Evolutionary conservation across 1,284 basidiomycete genomes (phyloP).

Genomic region (Austroboletus novae-zelandiae): DNA sequence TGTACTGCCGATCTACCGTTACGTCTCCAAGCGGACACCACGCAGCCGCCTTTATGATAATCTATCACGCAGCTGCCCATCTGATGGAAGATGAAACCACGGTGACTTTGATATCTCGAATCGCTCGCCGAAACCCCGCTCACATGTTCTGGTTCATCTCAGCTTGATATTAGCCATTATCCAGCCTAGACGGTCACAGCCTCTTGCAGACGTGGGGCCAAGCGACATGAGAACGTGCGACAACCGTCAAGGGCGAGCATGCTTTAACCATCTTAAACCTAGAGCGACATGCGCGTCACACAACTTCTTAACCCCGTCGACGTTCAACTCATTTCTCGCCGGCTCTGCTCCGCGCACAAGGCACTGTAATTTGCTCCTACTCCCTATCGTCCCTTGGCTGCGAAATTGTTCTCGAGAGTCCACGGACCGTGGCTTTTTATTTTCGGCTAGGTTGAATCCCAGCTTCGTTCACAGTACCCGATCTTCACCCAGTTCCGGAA

Average conservation of each 20-base stretch:
- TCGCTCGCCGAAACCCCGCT: conserved; percentile 17
- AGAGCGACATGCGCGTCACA: conserved; percentile 1
- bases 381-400: conserved; percentile 11
- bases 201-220: conserved; percentile 18
- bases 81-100: conserved; percentile 12
- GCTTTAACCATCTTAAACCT: conserved; percentile 7
- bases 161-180: conserved; percentile 8
- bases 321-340: conserved; percentile 4
- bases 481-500: conserved; percentile 20
- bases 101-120: conserved; percentile 15
- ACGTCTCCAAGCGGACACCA: conserved; percentile 2
- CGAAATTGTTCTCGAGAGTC: conserved; percentile 16
- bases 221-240: conserved; percentile 28
- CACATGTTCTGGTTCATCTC: conserved; percentile 14
- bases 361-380: conserved; percentile 18
- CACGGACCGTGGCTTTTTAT: conserved; percentile 23
- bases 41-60: conserved; percentile 6
- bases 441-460: conserved; percentile 26
- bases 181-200: conserved; percentile 19
- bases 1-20: neutral
- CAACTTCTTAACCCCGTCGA: conserved; percentile 14
- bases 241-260: conserved; percentile 11
- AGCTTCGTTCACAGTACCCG: conserved; percentile 21
- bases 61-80: conserved; percentile 19
- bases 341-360: conserved; percentile 9